phyloP scores from a whole-genome alignment of 2,329 filamentous ascomycete genomes.

The Magnaporthiopsis poae region DNA sequence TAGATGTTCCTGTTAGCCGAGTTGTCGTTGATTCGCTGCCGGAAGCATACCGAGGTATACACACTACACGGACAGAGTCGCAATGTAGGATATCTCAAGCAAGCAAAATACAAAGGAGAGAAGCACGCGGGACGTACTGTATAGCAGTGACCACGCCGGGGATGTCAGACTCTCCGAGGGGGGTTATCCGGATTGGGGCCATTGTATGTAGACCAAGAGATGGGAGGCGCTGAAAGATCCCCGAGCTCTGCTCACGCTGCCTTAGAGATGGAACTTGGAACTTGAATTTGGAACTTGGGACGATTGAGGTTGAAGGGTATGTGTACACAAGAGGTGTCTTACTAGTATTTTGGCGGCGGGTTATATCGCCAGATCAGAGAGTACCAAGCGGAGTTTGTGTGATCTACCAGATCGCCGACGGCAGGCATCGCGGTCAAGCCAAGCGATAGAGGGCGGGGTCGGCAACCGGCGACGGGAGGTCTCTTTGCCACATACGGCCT shows the following conservation, averaged over 20 bases:
- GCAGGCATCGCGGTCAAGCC: not conserved
- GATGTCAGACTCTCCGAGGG: slow-evolving; percentile 49
- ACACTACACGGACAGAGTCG: too few relatives aligned
- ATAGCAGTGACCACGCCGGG: slow-evolving; percentile 55
- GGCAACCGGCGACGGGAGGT: not conserved
- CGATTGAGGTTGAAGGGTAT: not conserved
- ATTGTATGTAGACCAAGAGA: slow-evolving; percentile 20
- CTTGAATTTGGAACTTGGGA: not conserved
- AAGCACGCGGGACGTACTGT: slow-evolving; percentile 28
- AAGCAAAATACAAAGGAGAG: too few relatives aligned
- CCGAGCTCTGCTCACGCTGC: not conserved
- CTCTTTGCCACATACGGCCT: not conserved
- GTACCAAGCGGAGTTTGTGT: not conserved
- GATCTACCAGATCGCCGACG: not conserved
- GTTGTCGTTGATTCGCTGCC: too few relatives aligned
- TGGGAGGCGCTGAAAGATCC: not conserved
- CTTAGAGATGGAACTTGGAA: not conserved
- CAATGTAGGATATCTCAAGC: too few relatives aligned
- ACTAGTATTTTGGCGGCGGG: not conserved
- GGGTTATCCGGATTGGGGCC: slow-evolving; percentile 41
- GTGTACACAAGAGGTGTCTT: not conserved
- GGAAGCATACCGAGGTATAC: too few relatives aligned
- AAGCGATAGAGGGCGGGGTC: not conserved
- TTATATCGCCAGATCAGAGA: not conserved
- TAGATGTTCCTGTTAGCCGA: not conserved